Percentiles rank a stretch among this genome's conserved stretches.
phyloP scores from a whole-genome alignment of 768 basidiomycete species.

The Lentinula aciculospora region DNA sequence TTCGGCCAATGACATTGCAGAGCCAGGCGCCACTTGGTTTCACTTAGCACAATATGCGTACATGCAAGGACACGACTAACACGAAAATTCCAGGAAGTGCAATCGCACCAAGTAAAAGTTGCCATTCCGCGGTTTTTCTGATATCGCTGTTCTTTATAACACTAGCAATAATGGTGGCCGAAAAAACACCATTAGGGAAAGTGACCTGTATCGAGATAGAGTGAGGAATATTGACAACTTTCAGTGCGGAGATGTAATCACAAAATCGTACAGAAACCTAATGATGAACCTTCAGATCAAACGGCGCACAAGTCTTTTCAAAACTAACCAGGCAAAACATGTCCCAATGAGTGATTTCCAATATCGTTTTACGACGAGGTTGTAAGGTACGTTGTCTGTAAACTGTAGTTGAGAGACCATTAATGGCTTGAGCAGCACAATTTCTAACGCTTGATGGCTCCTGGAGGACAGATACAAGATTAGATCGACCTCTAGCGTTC shows the following conservation, averaged over 20 bases:
- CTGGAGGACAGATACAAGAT: background rate
- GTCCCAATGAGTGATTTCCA: conserved; percentile 70
- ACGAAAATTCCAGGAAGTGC: conserved; percentile 59
- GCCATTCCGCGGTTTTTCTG: conserved; percentile 62
- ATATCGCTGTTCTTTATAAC: conserved; percentile 52
- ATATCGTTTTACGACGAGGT: conserved; percentile 53
- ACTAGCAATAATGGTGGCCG: conserved; percentile 60
- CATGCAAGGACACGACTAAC: conserved; percentile 22
- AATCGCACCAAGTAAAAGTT: conserved; percentile 57
- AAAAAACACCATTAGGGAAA: conserved; percentile 71
- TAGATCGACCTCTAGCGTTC: too few relatives aligned
- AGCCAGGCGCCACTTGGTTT: conserved; percentile 25
- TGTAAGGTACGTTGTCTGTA: conserved; percentile 44
- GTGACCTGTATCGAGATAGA: conserved; percentile 40
- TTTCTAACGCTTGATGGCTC: conserved; percentile 54
- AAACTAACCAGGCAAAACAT: conserved; percentile 59
- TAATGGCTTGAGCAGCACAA: background rate
- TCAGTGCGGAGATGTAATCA: conserved; percentile 12
- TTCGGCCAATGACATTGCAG: conserved; percentile 49
- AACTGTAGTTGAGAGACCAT: background rate
- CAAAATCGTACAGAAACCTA: conserved; percentile 72
- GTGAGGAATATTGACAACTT: background rate
- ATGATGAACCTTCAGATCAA: background rate
- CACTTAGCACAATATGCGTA: conserved; percentile 14
- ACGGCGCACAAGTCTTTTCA: background rate